These are phyloP conservation scores for Benincasa hispida DNA, from an alignment of 306 rosid genomes.

Conservation along the genomic window DNA sequence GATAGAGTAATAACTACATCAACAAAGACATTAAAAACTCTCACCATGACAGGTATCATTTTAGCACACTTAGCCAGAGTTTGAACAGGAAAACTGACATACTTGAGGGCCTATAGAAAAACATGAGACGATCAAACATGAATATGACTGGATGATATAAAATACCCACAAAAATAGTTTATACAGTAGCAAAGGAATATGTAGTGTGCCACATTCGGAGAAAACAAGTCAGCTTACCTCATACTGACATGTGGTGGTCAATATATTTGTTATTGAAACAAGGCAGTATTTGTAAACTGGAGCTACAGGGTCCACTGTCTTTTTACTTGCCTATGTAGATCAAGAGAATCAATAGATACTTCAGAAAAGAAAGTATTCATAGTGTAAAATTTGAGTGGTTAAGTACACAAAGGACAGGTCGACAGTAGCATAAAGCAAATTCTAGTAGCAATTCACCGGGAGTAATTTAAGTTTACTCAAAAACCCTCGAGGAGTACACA, in stretches of 20 bases:
- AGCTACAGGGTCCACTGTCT: conserved; percentile 68
- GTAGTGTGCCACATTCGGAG: background rate
- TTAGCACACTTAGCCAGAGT: conserved; percentile 92
- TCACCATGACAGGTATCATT: conserved; percentile 99
- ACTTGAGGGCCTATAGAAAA: conserved; percentile 79
- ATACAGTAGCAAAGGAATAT: background rate
- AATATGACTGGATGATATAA: background rate
- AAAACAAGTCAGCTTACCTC: conserved; percentile 38
- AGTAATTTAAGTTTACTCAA: background rate
- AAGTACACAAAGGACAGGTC: background rate
- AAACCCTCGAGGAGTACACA: background rate
- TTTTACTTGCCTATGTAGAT: conserved; percentile 54
- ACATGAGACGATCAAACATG: background rate
- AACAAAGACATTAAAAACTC: conserved; percentile 7
- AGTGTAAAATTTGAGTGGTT: background rate
- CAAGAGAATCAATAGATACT: background rate
- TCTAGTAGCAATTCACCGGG: background rate
- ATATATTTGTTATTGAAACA: conserved; percentile 68
- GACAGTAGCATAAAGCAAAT: background rate
- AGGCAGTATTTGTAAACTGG: conserved; percentile 77
- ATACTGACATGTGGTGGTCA: conserved; percentile 92
- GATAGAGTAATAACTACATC: background rate
- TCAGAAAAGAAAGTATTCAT: background rate
- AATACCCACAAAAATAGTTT: background rate
- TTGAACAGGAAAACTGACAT: conserved; percentile 95